phyloP scores from a whole-genome alignment of 164 flowering plant species.

The Umbellularia californica region DNA sequence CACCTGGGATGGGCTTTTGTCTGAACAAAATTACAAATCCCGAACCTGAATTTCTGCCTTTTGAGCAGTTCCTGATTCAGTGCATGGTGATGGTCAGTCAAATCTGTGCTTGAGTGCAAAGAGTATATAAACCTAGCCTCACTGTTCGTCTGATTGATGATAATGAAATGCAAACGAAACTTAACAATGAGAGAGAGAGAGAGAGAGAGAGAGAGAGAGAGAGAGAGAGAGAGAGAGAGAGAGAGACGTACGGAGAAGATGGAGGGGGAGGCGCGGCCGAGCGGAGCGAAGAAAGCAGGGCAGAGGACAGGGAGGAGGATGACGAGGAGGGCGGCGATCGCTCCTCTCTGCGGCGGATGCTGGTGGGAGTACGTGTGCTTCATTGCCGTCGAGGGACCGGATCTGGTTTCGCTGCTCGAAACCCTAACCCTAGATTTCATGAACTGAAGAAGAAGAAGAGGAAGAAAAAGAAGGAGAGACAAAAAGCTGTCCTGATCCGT shows the following conservation, averaged over 20 bases:
- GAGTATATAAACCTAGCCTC: slow-evolving; percentile 66
- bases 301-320: slow-evolving; percentile 48
- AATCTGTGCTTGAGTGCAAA: slow-evolving; percentile 76
- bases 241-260: slow-evolving; percentile 45
- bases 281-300: slow-evolving; percentile 41
- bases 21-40: slow-evolving; percentile 67
- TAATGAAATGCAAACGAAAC: slow-evolving; percentile 17
- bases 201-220: too few relatives aligned
- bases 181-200: too few relatives aligned
- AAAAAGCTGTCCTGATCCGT: too few relatives aligned
- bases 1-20: slow-evolving; percentile 71
- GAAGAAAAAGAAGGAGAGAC: too few relatives aligned
- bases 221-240: too few relatives aligned
- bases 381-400: not conserved
- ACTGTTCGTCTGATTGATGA: slow-evolving; percentile 85
- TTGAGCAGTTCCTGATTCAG: slow-evolving; percentile 77
- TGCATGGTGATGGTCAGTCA: slow-evolving; percentile 79
- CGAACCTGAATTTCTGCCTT: slow-evolving; percentile 48
- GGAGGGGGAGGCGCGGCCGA: slow-evolving; percentile 61
- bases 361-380: not conserved
- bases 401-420: not conserved
- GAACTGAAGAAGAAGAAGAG: too few relatives aligned
- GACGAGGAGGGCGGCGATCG: slow-evolving; percentile 37
- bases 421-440: slow-evolving; percentile 4
- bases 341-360: slow-evolving; percentile 26